Evolutionary conservation across 225 moss, liverwort and hornwort genomes (phyloP), one percentile per base, ranked within the genome.

Genomic region (Rhytidiadelphus loreus): DNA sequence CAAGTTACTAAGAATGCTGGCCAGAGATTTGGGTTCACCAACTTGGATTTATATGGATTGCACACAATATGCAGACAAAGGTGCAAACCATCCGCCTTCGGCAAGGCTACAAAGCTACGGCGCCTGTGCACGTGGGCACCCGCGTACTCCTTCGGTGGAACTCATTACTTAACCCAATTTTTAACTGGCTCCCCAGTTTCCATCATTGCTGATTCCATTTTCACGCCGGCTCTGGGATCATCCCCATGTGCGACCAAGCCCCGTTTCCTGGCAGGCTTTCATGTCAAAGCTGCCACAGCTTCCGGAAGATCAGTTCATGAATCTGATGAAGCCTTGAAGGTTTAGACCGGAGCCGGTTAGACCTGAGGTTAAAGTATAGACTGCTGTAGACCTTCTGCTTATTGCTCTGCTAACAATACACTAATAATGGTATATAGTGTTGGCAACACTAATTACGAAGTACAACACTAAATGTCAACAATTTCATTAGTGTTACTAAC

Each of bases 181-280:
- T 83, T 28, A 83, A 60, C 61, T 21, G 41, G 15, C 59, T 2
- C 35, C 24, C 7, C 90, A 50, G 33, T 13, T 25, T 25, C 37
- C 56, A 90, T 90, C 83, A 87, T 78, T 90, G 79, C 61, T 9
- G 55, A 78, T 78, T 70, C 83, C 90, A 87, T 83, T 86, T 83
- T 35, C 64, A 81, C 74, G 32, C 55, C 81, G 57, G 53, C 85
- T 75, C 86, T 81, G 35, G 28, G 69, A 77, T 89, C 52, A 77
- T 89, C 52, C 73, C 89, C 90, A 87, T 87, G 90, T 90, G 83
- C 66, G 52, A 32, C 39, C 59, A 8, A 29, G n/a, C 65, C 83
- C 50, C 33, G 20, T 86, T 65, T 83, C 68, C 83, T 68, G 59
- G n/a, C 25, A 25, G 11, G 35, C 30, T 37, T 80, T 86, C 59